A percentile compares a stretch with the other conserved stretches of the same genome.
Evolutionary conservation across 2,329 filamentous ascomycete species (phyloP).

Genomic region (Xylaria sp.): DNA sequence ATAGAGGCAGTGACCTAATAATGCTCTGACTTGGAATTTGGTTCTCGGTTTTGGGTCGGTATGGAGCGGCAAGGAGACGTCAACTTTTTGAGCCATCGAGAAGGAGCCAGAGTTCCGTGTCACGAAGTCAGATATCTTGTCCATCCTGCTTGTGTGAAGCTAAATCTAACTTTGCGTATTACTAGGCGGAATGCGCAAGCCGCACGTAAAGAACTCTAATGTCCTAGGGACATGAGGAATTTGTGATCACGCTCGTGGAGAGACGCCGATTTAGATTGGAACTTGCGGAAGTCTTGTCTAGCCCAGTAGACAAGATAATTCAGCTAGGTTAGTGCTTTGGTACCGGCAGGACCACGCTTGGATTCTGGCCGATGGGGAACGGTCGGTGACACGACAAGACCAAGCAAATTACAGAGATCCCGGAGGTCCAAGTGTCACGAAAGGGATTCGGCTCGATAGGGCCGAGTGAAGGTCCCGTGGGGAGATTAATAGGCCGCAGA

Average conservation of each 20-base stretch:
- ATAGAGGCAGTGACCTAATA: constrained; percentile 65
- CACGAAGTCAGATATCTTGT: constrained; percentile 44
- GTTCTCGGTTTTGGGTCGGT: constrained; percentile 51
- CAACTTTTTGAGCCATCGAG: constrained; percentile 41
- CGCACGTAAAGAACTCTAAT: constrained; percentile 10
- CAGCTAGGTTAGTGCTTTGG: background rate
- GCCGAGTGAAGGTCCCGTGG: constrained; percentile 7
- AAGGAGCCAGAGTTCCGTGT: constrained; percentile 42
- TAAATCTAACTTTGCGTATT: constrained; percentile 13
- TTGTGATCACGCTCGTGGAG: background rate
- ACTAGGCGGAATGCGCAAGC: constrained; percentile 6
- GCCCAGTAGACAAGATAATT: constrained; percentile 16
- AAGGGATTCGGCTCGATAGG: constrained; percentile 11
- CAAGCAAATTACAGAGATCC: constrained; percentile 13
- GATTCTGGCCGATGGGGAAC: constrained; percentile 23
- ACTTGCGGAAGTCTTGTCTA: constrained; percentile 7
- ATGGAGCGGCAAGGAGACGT: constrained; percentile 47
- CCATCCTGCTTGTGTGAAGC: constrained; percentile 39
- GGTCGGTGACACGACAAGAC: constrained; percentile 16
- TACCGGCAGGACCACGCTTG: constrained; percentile 17
- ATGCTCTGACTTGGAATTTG: constrained; percentile 56
- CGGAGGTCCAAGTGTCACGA: constrained; percentile 5
- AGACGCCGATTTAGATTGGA: background rate
- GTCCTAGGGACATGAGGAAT: constrained; percentile 12
- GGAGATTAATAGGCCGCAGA: constrained; percentile 7